Percentiles rank a stretch among this genome's conserved stretches.
phyloP scores from a whole-genome alignment of 2,329 filamentous ascomycete genomes.

The Sarocladiaceae sp. region DNA sequence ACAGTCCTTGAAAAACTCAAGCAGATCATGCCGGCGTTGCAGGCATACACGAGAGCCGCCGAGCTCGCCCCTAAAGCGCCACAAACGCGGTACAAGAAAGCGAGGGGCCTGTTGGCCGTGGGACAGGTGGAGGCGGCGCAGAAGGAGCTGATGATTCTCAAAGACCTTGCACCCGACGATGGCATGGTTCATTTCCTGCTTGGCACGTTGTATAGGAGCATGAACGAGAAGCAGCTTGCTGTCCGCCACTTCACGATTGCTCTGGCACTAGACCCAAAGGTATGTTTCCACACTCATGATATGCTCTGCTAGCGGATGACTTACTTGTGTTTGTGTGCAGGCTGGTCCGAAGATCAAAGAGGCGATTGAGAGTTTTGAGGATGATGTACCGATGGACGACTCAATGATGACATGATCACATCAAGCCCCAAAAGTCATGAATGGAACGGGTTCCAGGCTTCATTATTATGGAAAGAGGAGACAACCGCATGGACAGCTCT shows the following conservation, averaged over 20 bases:
- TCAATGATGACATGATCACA: slow-evolving; percentile 54
- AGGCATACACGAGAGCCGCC: slow-evolving; percentile 78
- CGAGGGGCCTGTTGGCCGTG: slow-evolving; percentile 76
- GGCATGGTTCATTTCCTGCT: slow-evolving; percentile 94
- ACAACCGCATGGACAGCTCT: too few relatives aligned
- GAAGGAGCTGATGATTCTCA: slow-evolving; percentile 79
- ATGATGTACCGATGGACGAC: slow-evolving; percentile 68
- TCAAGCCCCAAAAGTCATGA: slow-evolving; percentile 7
- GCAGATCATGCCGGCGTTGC: slow-evolving; percentile 71
- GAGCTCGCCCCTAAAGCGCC: slow-evolving; percentile 77
- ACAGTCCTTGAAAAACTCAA: slow-evolving; percentile 86
- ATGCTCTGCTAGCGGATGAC: too few relatives aligned
- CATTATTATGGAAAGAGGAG: neutral
- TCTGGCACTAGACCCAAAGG: slow-evolving; percentile 93
- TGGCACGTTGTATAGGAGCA: slow-evolving; percentile 73
- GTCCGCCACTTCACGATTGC: slow-evolving; percentile 93
- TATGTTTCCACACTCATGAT: slow-evolving; percentile 35
- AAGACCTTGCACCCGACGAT: slow-evolving; percentile 89
- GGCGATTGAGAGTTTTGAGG: slow-evolving; percentile 87
- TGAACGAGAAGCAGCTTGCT: slow-evolving; percentile 72
- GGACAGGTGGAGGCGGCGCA: slow-evolving; percentile 68
- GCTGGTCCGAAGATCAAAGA: slow-evolving; percentile 93
- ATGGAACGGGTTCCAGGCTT: too few relatives aligned
- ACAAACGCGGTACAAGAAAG: slow-evolving; percentile 89
- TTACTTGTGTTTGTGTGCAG: too few relatives aligned